A percentile compares a stretch with the other conserved stretches of the same genome.
phyloP scores from a whole-genome alignment of 2,329 filamentous ascomycete species.

The Orbilia javanica region DNA sequence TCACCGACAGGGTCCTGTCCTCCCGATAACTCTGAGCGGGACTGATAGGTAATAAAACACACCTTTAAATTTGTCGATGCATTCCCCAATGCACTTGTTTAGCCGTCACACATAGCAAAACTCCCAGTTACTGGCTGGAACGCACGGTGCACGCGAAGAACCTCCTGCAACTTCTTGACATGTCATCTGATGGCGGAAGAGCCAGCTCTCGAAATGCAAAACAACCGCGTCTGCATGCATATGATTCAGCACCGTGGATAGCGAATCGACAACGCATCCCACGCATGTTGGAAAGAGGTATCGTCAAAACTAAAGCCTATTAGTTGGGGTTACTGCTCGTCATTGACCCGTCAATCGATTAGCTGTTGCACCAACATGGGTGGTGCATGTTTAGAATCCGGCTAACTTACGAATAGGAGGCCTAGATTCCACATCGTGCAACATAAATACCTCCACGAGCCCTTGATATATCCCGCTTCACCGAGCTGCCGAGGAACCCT shows the following conservation, averaged over 20 bases:
- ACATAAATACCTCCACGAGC: constrained; percentile 26
- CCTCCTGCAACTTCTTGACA: constrained; percentile 5
- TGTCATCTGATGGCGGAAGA: constrained; percentile 38
- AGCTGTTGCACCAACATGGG: not conserved
- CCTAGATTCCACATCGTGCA: constrained; percentile 51
- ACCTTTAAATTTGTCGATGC: not conserved
- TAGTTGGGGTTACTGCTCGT: constrained; percentile 2
- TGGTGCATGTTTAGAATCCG: not conserved
- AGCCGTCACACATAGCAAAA: not conserved
- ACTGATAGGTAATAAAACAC: constrained; percentile 7
- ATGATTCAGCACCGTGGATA: constrained; percentile 9
- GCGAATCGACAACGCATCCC: constrained; percentile 35
- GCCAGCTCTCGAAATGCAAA: not conserved
- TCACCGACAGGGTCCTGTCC: constrained; percentile 28
- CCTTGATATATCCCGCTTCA: constrained; percentile 17
- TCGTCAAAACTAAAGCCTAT: not conserved
- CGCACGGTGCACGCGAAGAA: constrained; percentile 9
- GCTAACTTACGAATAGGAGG: constrained; percentile 42
- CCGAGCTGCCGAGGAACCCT: constrained; percentile 14
- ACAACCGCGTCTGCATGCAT: constrained; percentile 27
- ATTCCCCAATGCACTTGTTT: not conserved
- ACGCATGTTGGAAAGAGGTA: not conserved
- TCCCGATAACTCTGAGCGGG: not conserved
- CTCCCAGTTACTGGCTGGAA: not conserved
- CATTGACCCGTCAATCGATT: not conserved